Conservation (phyloP, 352 stramenopile species). For the Phytophthora palmivora region DNA sequence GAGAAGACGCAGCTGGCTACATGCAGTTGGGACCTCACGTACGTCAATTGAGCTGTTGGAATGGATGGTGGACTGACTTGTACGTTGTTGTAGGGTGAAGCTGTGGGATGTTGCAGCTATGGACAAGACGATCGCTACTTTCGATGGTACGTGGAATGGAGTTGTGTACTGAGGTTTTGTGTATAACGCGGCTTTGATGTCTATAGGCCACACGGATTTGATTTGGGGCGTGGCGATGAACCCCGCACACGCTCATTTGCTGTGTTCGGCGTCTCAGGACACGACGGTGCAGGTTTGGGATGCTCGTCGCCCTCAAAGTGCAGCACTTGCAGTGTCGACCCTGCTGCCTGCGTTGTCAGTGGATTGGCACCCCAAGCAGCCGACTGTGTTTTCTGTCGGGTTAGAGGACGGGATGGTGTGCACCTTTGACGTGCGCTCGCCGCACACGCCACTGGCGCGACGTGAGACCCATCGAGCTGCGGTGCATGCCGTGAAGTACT, state of each 20-base stretch:
- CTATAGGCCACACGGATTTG: slow-evolving; percentile 70
- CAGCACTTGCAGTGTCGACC: slow-evolving; percentile 50
- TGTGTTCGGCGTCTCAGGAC: slow-evolving; percentile 75
- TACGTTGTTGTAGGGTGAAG: slow-evolving; percentile 56
- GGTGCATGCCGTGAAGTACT: slow-evolving; percentile 76
- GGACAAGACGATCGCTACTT: slow-evolving; percentile 56
- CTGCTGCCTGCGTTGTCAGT: slow-evolving; percentile 54
- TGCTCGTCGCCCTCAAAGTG: slow-evolving; percentile 51
- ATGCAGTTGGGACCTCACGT: slow-evolving; percentile 80
- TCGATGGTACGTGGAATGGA: slow-evolving; percentile 44
- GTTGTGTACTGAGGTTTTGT: background rate
- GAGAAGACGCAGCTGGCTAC: slow-evolving; percentile 58
- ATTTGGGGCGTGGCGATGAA: slow-evolving; percentile 76
- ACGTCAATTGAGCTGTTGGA: slow-evolving; percentile 13
- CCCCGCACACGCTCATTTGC: slow-evolving; percentile 42
- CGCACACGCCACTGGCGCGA: slow-evolving; percentile 46
- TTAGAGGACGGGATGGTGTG: slow-evolving; percentile 70
- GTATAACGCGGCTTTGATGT: background rate
- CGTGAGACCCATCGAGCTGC: slow-evolving; percentile 49
- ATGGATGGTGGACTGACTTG: slow-evolving; percentile 1
- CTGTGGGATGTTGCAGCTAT: slow-evolving; percentile 71
- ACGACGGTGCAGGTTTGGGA: slow-evolving; percentile 81
- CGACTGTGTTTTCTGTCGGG: slow-evolving; percentile 64
- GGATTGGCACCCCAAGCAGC: slow-evolving; percentile 74
- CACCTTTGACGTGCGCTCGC: slow-evolving; percentile 73